Evolutionary conservation across 1,284 basidiomycete species (phyloP).

Genomic region (Pseudozyma tsukubaensis): DNA sequence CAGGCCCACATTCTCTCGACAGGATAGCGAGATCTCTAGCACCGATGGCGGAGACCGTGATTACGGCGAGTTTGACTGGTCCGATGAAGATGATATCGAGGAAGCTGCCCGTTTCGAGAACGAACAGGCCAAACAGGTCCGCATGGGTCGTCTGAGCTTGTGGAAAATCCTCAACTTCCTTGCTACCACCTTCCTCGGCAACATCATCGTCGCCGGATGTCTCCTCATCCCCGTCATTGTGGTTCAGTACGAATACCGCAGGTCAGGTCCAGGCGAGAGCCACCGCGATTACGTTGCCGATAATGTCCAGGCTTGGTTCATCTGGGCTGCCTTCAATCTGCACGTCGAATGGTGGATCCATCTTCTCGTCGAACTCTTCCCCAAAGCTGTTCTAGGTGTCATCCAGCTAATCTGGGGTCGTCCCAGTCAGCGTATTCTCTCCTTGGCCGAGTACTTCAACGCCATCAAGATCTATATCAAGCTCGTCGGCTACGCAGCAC

Average conservation of each 20-base stretch:
- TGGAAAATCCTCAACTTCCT: slow-evolving; percentile 59
- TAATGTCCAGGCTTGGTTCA: slow-evolving; percentile 65
- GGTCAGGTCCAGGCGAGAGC: slow-evolving; percentile 23
- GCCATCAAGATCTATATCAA: slow-evolving; percentile 64
- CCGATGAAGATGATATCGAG: slow-evolving; percentile 61
- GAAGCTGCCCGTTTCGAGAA: slow-evolving; percentile 52
- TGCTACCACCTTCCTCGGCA: slow-evolving; percentile 61
- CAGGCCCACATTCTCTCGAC: slow-evolving; percentile 39
- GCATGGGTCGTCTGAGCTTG: slow-evolving; percentile 50
- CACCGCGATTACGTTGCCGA: slow-evolving; percentile 59
- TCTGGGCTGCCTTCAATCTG: slow-evolving; percentile 67
- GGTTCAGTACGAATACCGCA: slow-evolving; percentile 60
- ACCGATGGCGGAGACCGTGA: slow-evolving; percentile 51
- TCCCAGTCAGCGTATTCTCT: slow-evolving; percentile 53
- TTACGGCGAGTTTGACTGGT: slow-evolving; percentile 65
- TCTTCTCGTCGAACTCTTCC: slow-evolving; percentile 62
- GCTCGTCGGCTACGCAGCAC: slow-evolving; percentile 60
- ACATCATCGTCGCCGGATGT: slow-evolving; percentile 55
- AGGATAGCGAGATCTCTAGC: slow-evolving; percentile 55
- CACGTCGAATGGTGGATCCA: slow-evolving; percentile 66
- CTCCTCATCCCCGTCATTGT: slow-evolving; percentile 61
- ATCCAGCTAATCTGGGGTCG: slow-evolving; percentile 60
- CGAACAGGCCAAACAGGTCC: slow-evolving; percentile 52
- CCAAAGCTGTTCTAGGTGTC: slow-evolving; percentile 44
- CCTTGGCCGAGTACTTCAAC: slow-evolving; percentile 59